Evolutionary conservation across 2,329 filamentous ascomycete genomes (phyloP).

Genomic region (Epichloe brachyelytri): DNA sequence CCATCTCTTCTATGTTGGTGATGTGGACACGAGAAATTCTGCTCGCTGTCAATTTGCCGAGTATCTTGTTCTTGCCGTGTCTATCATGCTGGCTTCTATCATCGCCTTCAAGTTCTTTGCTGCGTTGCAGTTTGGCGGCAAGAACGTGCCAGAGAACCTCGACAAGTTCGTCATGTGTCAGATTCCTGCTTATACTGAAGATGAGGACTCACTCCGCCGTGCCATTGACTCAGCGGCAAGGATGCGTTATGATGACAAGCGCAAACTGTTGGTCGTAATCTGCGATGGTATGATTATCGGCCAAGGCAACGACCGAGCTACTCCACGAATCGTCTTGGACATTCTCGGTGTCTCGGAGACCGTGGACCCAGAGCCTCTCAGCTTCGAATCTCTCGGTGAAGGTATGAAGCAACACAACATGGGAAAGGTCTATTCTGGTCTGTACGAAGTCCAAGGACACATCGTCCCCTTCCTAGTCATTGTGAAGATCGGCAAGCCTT

Average conservation of each 20-base stretch:
- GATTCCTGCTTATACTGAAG: slow-evolving; percentile 94
- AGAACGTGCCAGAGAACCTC: slow-evolving; percentile 86
- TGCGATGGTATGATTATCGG: slow-evolving; percentile 99
- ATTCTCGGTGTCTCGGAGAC: slow-evolving; percentile 91
- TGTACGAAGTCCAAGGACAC: slow-evolving; percentile 95
- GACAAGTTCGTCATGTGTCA: slow-evolving; percentile 99
- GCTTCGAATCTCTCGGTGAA: slow-evolving; percentile 92
- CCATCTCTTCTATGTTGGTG: slow-evolving; percentile 88
- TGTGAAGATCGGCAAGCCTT: slow-evolving; percentile 96
- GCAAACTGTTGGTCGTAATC: slow-evolving; percentile 82
- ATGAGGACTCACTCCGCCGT: slow-evolving; percentile 91
- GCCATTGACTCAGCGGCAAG: slow-evolving; percentile 91
- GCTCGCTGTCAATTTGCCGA: slow-evolving; percentile 72
- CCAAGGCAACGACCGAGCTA: slow-evolving; percentile 92
- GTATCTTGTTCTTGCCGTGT: slow-evolving; percentile 80
- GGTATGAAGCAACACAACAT: slow-evolving; percentile 98
- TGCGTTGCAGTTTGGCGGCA: slow-evolving; percentile 82
- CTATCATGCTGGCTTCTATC: slow-evolving; percentile 64
- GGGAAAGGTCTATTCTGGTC: slow-evolving; percentile 94
- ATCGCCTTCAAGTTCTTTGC: slow-evolving; percentile 96
- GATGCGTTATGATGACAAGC: slow-evolving; percentile 97
- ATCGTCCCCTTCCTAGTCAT: slow-evolving; percentile 96
- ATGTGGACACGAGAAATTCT: slow-evolving; percentile 84
- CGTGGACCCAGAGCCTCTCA: slow-evolving; percentile 87
- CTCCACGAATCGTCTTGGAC: slow-evolving; percentile 88